Percentiles rank a stretch among this genome's conserved stretches.
These are phyloP conservation scores for Fusarium sp. DNA, from an alignment of 2,329 filamentous ascomycete genomes.

Conservation along the genomic window DNA sequence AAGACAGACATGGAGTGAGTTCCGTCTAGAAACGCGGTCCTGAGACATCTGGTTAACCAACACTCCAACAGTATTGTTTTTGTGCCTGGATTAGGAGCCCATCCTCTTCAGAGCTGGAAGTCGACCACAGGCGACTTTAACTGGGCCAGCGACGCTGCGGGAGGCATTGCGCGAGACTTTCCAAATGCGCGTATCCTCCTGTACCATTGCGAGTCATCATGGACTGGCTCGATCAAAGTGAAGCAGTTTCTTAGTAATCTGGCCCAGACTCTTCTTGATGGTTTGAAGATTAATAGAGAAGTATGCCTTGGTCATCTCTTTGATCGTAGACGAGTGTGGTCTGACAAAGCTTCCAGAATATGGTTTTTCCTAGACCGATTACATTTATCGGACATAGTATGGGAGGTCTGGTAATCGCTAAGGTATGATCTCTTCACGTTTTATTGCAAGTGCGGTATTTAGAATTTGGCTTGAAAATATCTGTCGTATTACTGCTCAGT, in stretches of 20 bases:
- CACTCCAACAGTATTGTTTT: constrained; percentile 55
- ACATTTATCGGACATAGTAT: constrained; percentile 62
- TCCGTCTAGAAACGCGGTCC: fast-evolving
- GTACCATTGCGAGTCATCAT: constrained; percentile 61
- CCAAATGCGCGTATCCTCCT: constrained; percentile 58
- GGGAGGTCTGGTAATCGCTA: constrained; percentile 62
- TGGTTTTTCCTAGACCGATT: constrained; percentile 53
- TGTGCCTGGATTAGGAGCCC: constrained; percentile 59
- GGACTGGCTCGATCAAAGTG: constrained; percentile 59
- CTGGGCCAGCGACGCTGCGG: constrained; percentile 57
- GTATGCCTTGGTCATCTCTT: constrained; percentile 37
- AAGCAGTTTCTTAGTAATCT: constrained; percentile 59
- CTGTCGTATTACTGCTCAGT: too few relatives aligned
- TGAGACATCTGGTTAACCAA: not conserved
- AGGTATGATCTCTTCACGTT: constrained; percentile 46
- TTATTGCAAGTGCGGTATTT: too few relatives aligned
- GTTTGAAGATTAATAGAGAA: constrained; percentile 55
- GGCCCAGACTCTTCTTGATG: constrained; percentile 56
- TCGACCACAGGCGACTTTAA: constrained; percentile 57
- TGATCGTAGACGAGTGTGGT: not conserved
- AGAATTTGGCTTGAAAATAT: too few relatives aligned
- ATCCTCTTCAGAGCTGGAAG: constrained; percentile 59
- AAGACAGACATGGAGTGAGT: constrained; percentile 56
- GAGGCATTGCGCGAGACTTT: constrained; percentile 56
- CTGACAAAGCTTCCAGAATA: constrained; percentile 6